phyloP scores from a whole-genome alignment of 805 yeast species.

The Priceomyces fermenticarens region DNA sequence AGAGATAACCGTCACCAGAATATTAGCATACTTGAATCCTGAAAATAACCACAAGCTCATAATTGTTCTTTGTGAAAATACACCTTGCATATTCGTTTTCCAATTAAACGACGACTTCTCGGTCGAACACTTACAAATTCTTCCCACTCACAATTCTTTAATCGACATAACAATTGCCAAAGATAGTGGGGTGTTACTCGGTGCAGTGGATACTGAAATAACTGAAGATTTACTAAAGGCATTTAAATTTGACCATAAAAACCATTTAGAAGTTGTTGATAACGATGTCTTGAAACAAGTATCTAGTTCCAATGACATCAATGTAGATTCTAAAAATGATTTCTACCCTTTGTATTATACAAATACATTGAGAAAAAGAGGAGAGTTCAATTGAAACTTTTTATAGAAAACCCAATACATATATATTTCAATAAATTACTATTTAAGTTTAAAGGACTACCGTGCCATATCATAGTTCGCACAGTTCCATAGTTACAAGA shows the following conservation, averaged over 20 bases:
- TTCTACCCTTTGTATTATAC: constrained; percentile 49
- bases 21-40: constrained; percentile 27
- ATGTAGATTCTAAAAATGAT: constrained; percentile 32
- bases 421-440: neutral
- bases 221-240: constrained; percentile 22
- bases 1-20: constrained; percentile 53
- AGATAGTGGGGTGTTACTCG: constrained; percentile 17
- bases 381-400: constrained; percentile 32
- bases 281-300: constrained; percentile 19
- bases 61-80: constrained; percentile 51
- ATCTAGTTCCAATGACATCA: constrained; percentile 24
- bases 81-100: constrained; percentile 43
- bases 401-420: constrained; percentile 1
- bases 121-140: constrained; percentile 27
- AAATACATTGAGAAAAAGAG: constrained; percentile 55
- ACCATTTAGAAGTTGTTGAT: constrained; percentile 11
- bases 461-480: too few species aligned
- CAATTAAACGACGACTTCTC: constrained; percentile 19
- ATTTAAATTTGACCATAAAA: constrained; percentile 15
- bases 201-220: constrained; percentile 30
- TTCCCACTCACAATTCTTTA: constrained; percentile 21
- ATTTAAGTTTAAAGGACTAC: neutral
- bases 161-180: constrained; percentile 25
- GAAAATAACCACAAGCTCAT: constrained; percentile 22
- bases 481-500: neutral